These are phyloP conservation scores for Edaphochlamys debaryana DNA, from an alignment of 139 green algal species.

Conservation along the genomic window DNA sequence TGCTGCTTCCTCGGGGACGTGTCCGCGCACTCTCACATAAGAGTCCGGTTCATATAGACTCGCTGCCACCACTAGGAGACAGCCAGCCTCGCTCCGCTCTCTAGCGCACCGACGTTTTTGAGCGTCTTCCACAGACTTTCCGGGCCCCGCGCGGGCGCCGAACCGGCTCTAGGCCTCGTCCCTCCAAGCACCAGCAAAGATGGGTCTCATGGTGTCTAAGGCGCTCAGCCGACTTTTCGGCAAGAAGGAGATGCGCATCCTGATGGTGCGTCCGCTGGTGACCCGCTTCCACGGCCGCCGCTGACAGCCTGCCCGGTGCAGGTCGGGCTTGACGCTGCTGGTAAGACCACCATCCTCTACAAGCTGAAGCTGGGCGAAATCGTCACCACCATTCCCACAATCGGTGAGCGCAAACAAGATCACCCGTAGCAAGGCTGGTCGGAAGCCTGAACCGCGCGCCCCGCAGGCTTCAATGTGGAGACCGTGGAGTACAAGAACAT, in stretches of 20 bases:
- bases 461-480: conserved; percentile 90
- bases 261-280: conserved; percentile 61
- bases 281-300: too few relatives aligned
- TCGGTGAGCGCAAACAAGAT: conserved; percentile 74
- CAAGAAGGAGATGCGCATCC: conserved; percentile 93
- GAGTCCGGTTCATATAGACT: too few relatives aligned
- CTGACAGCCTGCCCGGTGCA: conserved; percentile 43
- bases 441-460: not conserved
- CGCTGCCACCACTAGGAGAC: too few relatives aligned
- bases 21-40: too few relatives aligned
- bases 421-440: conserved; percentile 15
- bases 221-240: conserved; percentile 74
- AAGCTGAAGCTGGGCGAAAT: conserved; percentile 99
- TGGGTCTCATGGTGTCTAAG: conserved; percentile 45
- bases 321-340: conserved; percentile 97
- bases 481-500: conserved; percentile 97
- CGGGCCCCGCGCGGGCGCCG: not conserved
- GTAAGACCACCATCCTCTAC: conserved; percentile 99
- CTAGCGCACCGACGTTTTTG: too few relatives aligned
- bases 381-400: conserved; percentile 98
- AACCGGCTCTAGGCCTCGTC: not conserved
- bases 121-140: not conserved
- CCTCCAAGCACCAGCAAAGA: conserved; percentile 1
- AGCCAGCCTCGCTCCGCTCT: too few relatives aligned
- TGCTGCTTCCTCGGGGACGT: too few relatives aligned